Conservation (phyloP, 116 monocot genomes). For the Trichopus zeylanicus region DNA sequence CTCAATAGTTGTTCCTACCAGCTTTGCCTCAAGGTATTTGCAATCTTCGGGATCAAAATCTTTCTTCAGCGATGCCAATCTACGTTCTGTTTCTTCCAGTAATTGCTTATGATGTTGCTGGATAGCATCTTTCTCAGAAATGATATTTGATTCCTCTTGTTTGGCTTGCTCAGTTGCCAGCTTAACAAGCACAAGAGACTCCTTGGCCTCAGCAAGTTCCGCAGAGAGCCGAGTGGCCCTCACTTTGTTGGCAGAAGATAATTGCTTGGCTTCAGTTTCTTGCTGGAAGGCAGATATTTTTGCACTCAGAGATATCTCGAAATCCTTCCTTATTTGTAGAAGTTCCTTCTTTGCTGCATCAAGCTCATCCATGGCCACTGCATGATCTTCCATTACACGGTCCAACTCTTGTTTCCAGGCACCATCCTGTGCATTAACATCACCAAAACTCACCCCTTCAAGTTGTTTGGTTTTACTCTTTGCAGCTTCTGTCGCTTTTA, state of each 20-base stretch:
- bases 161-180: slow-evolving; percentile 49
- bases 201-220: slow-evolving; percentile 41
- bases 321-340: slow-evolving; percentile 51
- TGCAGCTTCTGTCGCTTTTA: slow-evolving; percentile 51
- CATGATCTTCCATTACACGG: slow-evolving; percentile 48
- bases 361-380: slow-evolving; percentile 38
- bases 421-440: slow-evolving; percentile 15
- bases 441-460: slow-evolving; percentile 22
- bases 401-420: slow-evolving; percentile 41
- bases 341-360: slow-evolving; percentile 65
- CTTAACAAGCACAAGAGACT: slow-evolving; percentile 55
- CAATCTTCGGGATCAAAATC: slow-evolving; percentile 44
- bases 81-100: slow-evolving; percentile 42
- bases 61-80: slow-evolving; percentile 38
- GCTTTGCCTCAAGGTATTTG: slow-evolving; percentile 37
- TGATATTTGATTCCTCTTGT: slow-evolving; percentile 52
- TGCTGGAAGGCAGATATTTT: slow-evolving; percentile 41
- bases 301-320: slow-evolving; percentile 44
- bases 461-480: slow-evolving; percentile 36
- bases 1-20: slow-evolving; percentile 32
- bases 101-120: slow-evolving; percentile 27
- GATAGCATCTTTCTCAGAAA: slow-evolving; percentile 35
- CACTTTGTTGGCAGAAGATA: slow-evolving; percentile 27
- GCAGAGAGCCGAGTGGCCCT: slow-evolving; percentile 34
- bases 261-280: slow-evolving; percentile 45